Evolutionary conservation across 2,329 filamentous ascomycete genomes (phyloP).

Genomic region (Leptosphaerulina australis): DNA sequence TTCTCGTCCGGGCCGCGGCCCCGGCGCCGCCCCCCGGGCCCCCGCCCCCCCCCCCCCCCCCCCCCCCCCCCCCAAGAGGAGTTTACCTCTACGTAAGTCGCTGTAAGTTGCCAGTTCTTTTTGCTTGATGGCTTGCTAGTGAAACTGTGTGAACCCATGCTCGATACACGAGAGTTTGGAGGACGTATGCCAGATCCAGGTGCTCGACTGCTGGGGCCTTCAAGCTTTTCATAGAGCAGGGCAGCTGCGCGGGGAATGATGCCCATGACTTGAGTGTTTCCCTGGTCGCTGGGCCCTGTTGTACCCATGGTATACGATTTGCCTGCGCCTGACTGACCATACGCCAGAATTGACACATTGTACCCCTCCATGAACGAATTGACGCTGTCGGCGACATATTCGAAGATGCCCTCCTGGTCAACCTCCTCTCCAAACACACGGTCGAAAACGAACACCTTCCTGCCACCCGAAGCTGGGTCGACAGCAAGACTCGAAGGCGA

Average conservation of each 20-base stretch:
- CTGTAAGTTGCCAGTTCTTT: conserved; percentile 88
- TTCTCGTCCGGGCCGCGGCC: too few species aligned
- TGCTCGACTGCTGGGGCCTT: conserved; percentile 62
- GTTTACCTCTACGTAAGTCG: conserved; percentile 79
- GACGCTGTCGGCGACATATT: conserved; percentile 90
- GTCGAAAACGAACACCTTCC: conserved; percentile 96
- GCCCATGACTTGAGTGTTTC: conserved; percentile 74
- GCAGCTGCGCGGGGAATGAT: conserved; percentile 93
- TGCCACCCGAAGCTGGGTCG: conserved; percentile 81
- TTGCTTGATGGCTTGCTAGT: conserved; percentile 59
- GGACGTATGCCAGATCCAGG: conserved; percentile 82
- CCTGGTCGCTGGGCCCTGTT: conserved; percentile 80
- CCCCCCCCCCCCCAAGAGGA: too few species aligned
- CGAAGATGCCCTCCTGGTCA: conserved; percentile 88
- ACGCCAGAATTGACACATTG: conserved; percentile 96
- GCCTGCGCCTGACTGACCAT: conserved; percentile 95
- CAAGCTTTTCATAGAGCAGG: conserved; percentile 85
- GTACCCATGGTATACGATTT: conserved; percentile 99
- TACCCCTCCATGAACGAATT: conserved; percentile 91
- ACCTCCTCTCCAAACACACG: conserved; percentile 86
- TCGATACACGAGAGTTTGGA: conserved; percentile 69
- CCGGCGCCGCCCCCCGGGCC: too few species aligned
- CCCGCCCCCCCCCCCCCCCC: too few species aligned
- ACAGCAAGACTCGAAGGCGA: conserved; percentile 84
- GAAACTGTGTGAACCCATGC: conserved; percentile 56